Base-by-base conservation (phyloP, 2,329 filamentous ascomycete genomes). In the Nemania sp. region DNA sequence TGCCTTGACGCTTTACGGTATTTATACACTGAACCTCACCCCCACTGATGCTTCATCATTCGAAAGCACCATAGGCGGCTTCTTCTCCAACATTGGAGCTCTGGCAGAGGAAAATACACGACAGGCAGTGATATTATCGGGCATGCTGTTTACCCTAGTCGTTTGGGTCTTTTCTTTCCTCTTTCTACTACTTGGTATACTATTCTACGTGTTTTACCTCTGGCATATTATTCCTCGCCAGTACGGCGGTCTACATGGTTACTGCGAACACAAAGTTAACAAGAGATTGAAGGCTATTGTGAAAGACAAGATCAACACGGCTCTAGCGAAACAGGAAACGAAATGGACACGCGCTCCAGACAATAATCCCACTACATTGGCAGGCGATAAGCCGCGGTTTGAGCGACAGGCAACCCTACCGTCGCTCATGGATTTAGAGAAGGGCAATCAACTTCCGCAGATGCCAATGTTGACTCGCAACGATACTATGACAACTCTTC, bases 211-310 rank as follows among this genome's bases (percentile, higher is more conserved):
- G 39, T 85, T 91, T 69, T 99, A 97, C 75, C 83, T 99, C 5
- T 97, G 90, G 85, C 90, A 95, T 75, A 95, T 94, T 77, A 94
- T 99, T 63, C 92, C 93, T 1, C 84, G 84, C 37, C 81, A 86
- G 11, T 92, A 97, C 71, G 91, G 92, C 5, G 88, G 90, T 7
- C 81, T 99, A 32, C 86, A 87, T 5, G 87, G 88, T 25, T 99
- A 96, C 78, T 98, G 95, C 74, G 89, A 91, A 63, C 89, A 92
- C 47, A 98, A 98, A 79, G 89, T 97, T 73, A 96, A 96, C 77
- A 88, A 86, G 69, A 83, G 92, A 67, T 82, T 99, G 67, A 90
- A 90, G 71, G 87, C 87, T 67, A 95, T 98, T 66, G 93, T 98
- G 3, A 87, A 87, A 56, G 84, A 81, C 69, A 97, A 95, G 77